Base-by-base conservation (phyloP, 2,329 filamentous ascomycete species). In the Fusarium verticillioides region DNA sequence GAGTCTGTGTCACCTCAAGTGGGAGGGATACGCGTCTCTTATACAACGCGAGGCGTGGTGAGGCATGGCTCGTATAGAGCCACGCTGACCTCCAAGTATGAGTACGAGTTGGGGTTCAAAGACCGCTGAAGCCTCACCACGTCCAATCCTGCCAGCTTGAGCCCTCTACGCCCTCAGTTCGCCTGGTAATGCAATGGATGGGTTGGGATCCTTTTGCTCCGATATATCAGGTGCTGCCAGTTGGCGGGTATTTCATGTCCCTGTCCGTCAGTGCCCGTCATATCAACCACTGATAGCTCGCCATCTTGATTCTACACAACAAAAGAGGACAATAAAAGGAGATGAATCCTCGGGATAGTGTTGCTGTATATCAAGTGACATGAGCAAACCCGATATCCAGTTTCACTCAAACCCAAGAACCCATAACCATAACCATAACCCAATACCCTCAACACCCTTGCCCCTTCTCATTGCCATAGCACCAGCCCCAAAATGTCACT, bases 401-500 rank as follows among this genome's bases (percentile, higher is more conserved):
- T 34, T 54, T 56, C 42, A 40, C 43, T 21, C 23, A 37, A n/a
- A 57, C 32, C 36, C 28, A 68, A 37, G 26, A 30, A 18, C 50
- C 43, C 21, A 37, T 23, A 53, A 28, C 30, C 21, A 37, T 23
- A 53, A 28, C 30, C 37, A 43, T 19, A 37, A 36, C 26, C 46
- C 30, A 16, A 32, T 16, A 30, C 28, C 39, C 46, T 50, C 47
- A 70, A 70, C 70, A 52, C 50, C 46, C n/a, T 32, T 32, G 63
- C 32, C 52, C 43, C 28, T 30, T 39, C 53, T 34, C 21, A 46
- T 42, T 43, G 15, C 53, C 46, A 43, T 37, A 23, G 26, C 30
- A 54, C 44, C 37, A 43, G 34, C 39, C 53, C 44, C 39, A 68
- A 44, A 74, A 83, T 83, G 81, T 79, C 81, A 39, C 74, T 83